phyloP scores from a whole-genome alignment of 768 basidiomycete species.

The Grammothele lineata region DNA sequence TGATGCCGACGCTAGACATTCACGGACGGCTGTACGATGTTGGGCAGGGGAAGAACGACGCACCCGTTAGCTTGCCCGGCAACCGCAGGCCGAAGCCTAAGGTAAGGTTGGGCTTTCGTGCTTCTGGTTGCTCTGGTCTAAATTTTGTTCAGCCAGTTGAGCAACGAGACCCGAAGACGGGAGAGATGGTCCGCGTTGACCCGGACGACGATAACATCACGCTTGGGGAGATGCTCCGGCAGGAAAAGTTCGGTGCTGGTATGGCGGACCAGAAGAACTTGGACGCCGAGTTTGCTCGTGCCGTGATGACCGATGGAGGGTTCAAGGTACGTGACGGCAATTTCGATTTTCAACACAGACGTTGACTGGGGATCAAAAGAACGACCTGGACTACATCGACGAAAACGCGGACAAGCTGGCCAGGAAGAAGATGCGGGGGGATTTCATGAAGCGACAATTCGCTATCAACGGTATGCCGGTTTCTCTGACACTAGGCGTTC shows the following conservation, averaged over 20 bases:
- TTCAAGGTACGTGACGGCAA: constrained; percentile 60
- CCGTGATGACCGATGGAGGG: constrained; percentile 84
- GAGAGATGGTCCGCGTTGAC: constrained; percentile 84
- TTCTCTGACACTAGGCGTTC: neutral
- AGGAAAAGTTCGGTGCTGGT: constrained; percentile 88
- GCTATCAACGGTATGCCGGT: constrained; percentile 77
- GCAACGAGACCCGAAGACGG: constrained; percentile 86
- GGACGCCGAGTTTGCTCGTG: constrained; percentile 84
- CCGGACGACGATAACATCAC: constrained; percentile 86
- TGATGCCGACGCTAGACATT: constrained; percentile 86
- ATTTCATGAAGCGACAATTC: constrained; percentile 95
- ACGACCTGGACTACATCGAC: constrained; percentile 91
- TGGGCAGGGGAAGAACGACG: constrained; percentile 70
- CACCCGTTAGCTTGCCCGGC: constrained; percentile 40
- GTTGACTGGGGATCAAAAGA: constrained; percentile 45
- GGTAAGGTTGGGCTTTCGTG: constrained; percentile 28
- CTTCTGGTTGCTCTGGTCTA: too few species aligned
- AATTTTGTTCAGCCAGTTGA: constrained; percentile 52
- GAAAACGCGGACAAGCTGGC: constrained; percentile 94
- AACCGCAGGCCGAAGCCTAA: constrained; percentile 80
- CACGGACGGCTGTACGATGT: constrained; percentile 87
- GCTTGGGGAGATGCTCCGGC: constrained; percentile 87
- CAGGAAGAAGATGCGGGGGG: constrained; percentile 91
- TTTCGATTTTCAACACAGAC: neutral
- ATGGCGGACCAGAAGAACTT: constrained; percentile 88